Evolutionary conservation across 495 filamentous ascomycete genomes (phyloP).

Genomic region (Hypoxylon lienhwacheense): DNA sequence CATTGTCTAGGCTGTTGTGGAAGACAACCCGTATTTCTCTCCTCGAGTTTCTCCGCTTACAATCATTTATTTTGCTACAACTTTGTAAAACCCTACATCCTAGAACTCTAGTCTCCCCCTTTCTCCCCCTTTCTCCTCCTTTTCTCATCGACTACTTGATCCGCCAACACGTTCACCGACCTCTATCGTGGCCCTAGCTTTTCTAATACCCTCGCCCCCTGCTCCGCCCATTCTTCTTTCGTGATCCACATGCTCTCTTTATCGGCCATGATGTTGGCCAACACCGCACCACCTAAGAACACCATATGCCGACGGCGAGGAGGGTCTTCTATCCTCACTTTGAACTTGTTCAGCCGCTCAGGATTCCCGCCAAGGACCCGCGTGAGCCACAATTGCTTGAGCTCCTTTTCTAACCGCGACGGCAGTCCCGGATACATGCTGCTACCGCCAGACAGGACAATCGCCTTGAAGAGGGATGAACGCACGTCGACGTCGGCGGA

Average conservation of each 20-base stretch:
- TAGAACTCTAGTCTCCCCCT: slow-evolving; percentile 12
- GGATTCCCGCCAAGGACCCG: slow-evolving; percentile 86
- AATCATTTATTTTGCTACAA: slow-evolving; percentile 27
- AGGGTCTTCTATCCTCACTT: slow-evolving; percentile 97
- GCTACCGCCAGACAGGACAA: slow-evolving; percentile 93
- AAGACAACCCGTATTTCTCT: no score
- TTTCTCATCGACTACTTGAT: neutral
- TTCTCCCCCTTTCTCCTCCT: slow-evolving; percentile 4
- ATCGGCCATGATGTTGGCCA: slow-evolving; percentile 98
- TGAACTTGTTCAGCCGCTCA: slow-evolving; percentile 95
- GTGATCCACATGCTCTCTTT: slow-evolving; percentile 99
- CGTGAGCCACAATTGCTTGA: slow-evolving; percentile 98
- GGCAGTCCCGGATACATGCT: slow-evolving; percentile 99
- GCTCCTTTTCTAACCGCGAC: slow-evolving; percentile 92
- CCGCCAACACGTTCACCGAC: neutral
- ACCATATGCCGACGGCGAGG: slow-evolving; percentile 97
- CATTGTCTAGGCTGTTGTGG: no score
- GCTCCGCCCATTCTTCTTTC: slow-evolving; percentile 95
- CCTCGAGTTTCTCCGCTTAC: slow-evolving; percentile 12
- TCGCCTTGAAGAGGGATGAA: slow-evolving; percentile 89
- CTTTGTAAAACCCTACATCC: slow-evolving; percentile 29
- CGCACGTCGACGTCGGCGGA: slow-evolving; percentile 93
- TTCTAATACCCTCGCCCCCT: slow-evolving; percentile 80
- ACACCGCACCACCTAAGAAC: slow-evolving; percentile 93
- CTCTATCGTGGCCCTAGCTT: slow-evolving; percentile 81